phyloP scores from a whole-genome alignment of 2,329 filamentous ascomycete genomes.

The Chaetomium globosum region DNA sequence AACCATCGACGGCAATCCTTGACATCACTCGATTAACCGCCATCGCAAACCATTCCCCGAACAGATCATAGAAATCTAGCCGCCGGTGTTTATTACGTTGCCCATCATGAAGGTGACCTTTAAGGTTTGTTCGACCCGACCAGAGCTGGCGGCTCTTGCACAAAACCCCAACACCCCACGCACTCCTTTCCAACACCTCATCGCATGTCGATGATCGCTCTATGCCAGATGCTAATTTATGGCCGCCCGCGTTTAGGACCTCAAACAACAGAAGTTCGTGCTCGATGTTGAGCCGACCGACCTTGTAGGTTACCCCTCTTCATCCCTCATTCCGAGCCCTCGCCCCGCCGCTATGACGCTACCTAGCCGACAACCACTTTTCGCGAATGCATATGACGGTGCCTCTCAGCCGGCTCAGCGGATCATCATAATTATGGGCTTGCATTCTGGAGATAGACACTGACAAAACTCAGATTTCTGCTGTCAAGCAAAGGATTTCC shows the following conservation, averaged over 20 bases:
- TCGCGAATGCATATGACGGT: neutral
- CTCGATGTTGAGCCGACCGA: conserved; percentile 93
- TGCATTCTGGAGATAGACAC: conserved; percentile 8
- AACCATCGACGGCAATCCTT: conserved; percentile 4
- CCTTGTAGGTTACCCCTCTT: conserved; percentile 66
- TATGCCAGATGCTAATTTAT: conserved; percentile 28
- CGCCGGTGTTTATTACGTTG: conserved; percentile 43
- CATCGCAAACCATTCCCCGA: neutral
- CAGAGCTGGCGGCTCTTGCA: neutral
- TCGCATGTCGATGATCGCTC: conserved; percentile 2
- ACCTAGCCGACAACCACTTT: conserved; percentile 26
- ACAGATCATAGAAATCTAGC: conserved; percentile 28
- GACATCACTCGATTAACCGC: neutral
- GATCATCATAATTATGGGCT: neutral
- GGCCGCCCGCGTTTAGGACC: conserved; percentile 64
- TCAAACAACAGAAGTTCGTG: conserved; percentile 98
- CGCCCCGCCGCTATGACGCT: conserved; percentile 33
- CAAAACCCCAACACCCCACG: neutral
- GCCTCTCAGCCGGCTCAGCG: neutral
- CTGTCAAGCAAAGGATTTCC: conserved; percentile 90
- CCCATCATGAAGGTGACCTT: conserved; percentile 70
- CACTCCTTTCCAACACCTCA: neutral
- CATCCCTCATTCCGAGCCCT: conserved; percentile 25
- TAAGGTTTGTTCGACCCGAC: conserved; percentile 50
- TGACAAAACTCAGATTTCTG: conserved; percentile 62